A percentile compares a stretch with the other conserved stretches of the same genome.
These are phyloP conservation scores for Blastomyces parvus DNA, from an alignment of 2,329 filamentous ascomycete species.

Conservation along the genomic window DNA sequence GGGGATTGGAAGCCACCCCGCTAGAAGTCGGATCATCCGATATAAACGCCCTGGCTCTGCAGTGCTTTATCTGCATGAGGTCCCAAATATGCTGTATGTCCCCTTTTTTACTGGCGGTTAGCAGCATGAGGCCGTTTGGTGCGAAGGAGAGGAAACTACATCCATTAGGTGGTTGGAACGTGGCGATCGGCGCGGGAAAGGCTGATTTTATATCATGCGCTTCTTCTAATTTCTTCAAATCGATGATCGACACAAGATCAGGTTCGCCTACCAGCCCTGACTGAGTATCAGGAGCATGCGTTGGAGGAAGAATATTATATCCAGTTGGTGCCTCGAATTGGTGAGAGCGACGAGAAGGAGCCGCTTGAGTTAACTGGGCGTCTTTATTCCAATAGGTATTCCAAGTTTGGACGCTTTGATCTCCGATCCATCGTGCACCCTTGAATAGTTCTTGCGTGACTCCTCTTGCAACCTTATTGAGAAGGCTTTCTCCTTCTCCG, in stretches of 20 bases:
- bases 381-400: slow-evolving; percentile 44
- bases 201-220: slow-evolving; percentile 26
- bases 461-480: slow-evolving; percentile 40
- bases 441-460: slow-evolving; percentile 42
- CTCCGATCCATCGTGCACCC: slow-evolving; percentile 42
- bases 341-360: slow-evolving; percentile 23
- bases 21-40: slow-evolving; percentile 27
- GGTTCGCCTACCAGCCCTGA: slow-evolving; percentile 30
- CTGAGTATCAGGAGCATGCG: slow-evolving; percentile 36
- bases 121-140: slow-evolving; percentile 38
- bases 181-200: slow-evolving; percentile 31
- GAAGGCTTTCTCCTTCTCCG: slow-evolving; percentile 39
- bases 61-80: slow-evolving; percentile 40
- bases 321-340: slow-evolving; percentile 17
- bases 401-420: slow-evolving; percentile 42
- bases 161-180: slow-evolving; percentile 40
- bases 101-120: slow-evolving; percentile 41
- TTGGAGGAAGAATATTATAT: slow-evolving; percentile 37
- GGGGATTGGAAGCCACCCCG: slow-evolving; percentile 15
- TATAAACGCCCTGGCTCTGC: slow-evolving; percentile 31
- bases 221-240: slow-evolving; percentile 37
- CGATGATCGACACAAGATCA: slow-evolving; percentile 39
- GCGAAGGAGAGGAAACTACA: slow-evolving; percentile 43
- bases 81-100: slow-evolving; percentile 45
- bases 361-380: slow-evolving; percentile 21